Evolutionary conservation across 2,329 filamentous ascomycete genomes (phyloP).

Genomic region (Chalara sp.): DNA sequence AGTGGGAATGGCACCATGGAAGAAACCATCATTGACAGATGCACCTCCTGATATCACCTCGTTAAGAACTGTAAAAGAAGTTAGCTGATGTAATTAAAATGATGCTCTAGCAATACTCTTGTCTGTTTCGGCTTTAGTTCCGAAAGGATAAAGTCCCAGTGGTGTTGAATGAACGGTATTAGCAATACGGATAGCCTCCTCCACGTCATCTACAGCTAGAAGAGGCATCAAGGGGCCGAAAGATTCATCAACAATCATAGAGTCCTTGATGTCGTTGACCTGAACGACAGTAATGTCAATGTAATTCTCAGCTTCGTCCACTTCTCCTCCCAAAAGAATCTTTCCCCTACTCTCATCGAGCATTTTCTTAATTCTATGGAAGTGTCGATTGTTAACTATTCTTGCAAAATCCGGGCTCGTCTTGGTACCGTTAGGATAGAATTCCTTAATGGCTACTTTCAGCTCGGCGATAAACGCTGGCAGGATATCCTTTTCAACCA

Average conservation of each 20-base stretch:
- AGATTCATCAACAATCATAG: conserved; percentile 74
- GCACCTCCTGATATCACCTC: conserved; percentile 62
- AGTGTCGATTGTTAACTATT: conserved; percentile 76
- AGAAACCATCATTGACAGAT: conserved; percentile 58
- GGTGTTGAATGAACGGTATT: conserved; percentile 79
- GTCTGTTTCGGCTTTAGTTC: conserved; percentile 68
- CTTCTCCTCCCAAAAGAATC: conserved; percentile 79
- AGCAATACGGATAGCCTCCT: conserved; percentile 76
- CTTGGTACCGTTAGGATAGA: conserved; percentile 78
- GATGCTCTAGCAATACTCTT: conserved; percentile 45
- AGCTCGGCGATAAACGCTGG: conserved; percentile 68
- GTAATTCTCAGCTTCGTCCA: conserved; percentile 72
- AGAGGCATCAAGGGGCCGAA: conserved; percentile 89
- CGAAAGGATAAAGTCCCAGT: conserved; percentile 78
- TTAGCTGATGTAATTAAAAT: conserved; percentile 5
- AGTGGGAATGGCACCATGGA: conserved; percentile 64
- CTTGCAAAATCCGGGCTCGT: conserved; percentile 71
- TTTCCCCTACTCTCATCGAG: conserved; percentile 77
- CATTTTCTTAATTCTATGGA: conserved; percentile 80
- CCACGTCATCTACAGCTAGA: conserved; percentile 69
- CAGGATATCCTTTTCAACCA: conserved; percentile 71
- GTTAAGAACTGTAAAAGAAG: conserved; percentile 42
- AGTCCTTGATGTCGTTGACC: conserved; percentile 67
- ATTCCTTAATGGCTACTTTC: conserved; percentile 62
- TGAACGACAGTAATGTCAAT: conserved; percentile 87